These are phyloP conservation scores for Heterobasidion irregulare DNA, from an alignment of 1,284 basidiomycete species.

Conservation along the genomic window DNA sequence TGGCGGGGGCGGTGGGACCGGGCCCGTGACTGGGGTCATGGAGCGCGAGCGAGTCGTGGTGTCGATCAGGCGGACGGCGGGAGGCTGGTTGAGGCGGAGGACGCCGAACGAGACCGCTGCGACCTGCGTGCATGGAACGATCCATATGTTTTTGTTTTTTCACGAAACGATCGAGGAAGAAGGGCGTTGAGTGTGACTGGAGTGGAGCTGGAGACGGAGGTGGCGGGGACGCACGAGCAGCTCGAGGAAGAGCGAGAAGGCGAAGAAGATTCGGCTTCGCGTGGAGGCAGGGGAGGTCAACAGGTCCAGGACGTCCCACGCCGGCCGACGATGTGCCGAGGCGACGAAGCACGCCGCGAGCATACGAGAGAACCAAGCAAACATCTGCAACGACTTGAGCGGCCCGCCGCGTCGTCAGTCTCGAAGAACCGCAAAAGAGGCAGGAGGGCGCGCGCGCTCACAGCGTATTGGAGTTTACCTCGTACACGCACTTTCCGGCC, in stretches of 20 bases:
- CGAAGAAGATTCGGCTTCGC: constrained; percentile 36
- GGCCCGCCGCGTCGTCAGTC: neutral
- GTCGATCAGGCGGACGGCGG: constrained; percentile 56
- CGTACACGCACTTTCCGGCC: constrained; percentile 58
- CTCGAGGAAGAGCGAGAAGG: constrained; percentile 37
- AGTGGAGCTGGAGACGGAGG: constrained; percentile 5
- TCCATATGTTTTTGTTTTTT: neutral
- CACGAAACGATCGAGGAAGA: neutral
- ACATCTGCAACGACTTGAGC: constrained; percentile 45
- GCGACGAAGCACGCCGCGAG: constrained; percentile 23
- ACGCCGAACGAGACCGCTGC: constrained; percentile 39
- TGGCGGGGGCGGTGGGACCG: neutral
- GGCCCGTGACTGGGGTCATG: constrained; percentile 10
- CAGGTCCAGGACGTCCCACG: constrained; percentile 21
- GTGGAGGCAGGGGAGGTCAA: constrained; percentile 25
- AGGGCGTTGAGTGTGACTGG: neutral
- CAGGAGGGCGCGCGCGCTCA: constrained; percentile 23
- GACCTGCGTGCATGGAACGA: constrained; percentile 28
- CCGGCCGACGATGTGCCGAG: constrained; percentile 17
- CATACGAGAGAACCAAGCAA: constrained; percentile 42
- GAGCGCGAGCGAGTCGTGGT: constrained; percentile 28
- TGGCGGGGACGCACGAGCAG: constrained; percentile 33
- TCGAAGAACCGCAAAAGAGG: neutral
- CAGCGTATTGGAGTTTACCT: constrained; percentile 56
- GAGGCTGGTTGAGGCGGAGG: constrained; percentile 55